Percentiles rank a stretch among this genome's conserved stretches.
These are phyloP conservation scores for Avena sativa DNA, from an alignment of 176 grass and related monocot species.

Conservation along the genomic window DNA sequence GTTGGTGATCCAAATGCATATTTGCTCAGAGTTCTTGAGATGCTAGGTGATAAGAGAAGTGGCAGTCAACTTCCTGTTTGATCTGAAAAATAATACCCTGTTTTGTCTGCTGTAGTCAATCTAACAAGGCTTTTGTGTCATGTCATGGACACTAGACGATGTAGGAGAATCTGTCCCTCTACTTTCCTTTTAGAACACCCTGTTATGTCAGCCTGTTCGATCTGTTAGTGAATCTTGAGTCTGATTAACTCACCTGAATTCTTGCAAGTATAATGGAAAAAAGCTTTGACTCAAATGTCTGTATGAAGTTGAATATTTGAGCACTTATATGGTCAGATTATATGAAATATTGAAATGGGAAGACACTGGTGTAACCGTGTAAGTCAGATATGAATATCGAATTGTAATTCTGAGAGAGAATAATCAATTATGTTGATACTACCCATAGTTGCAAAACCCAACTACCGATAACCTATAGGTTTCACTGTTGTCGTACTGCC, in stretches of 20 bases:
- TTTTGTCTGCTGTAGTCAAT: constrained; percentile 8
- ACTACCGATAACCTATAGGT: background rate
- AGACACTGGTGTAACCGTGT: background rate
- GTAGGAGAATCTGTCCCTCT: background rate
- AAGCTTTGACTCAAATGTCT: constrained; percentile 6
- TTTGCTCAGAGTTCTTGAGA: background rate
- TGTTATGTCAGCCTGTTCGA: constrained; percentile 5
- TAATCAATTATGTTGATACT: background rate
- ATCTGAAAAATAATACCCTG: background rate
- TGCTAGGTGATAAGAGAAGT: background rate
- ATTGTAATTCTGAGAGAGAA: background rate
- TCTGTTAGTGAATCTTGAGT: background rate
- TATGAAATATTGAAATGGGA: background rate
- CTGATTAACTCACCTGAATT: constrained; percentile 7
- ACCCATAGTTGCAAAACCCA: background rate
- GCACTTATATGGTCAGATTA: background rate
- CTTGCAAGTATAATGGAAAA: background rate
- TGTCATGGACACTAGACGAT: background rate
- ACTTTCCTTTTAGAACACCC: background rate
- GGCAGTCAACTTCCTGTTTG: background rate
- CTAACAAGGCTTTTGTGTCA: background rate
- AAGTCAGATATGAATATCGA: constrained; percentile 3
- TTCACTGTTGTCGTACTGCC: background rate
- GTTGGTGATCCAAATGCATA: background rate
- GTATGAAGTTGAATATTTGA: background rate